Percentiles rank a stretch among this genome's conserved stretches.
These are phyloP conservation scores for Daldinia caldariorum DNA, from an alignment of 495 filamentous ascomycete species.

Conservation along the genomic window DNA sequence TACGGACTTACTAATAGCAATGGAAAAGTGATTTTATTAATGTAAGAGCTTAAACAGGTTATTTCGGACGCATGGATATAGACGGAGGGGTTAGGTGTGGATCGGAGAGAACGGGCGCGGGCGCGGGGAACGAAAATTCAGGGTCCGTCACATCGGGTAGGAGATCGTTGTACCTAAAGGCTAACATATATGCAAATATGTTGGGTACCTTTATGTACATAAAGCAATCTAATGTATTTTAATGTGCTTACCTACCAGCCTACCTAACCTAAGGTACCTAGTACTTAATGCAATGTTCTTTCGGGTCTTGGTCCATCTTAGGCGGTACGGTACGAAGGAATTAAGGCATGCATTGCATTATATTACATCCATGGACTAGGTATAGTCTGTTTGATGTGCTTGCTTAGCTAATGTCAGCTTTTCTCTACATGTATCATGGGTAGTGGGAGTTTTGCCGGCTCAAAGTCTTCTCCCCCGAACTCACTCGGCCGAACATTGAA, in stretches of 20 bases:
- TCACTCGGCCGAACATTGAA: conserved; percentile 4
- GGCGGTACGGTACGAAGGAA: not conserved
- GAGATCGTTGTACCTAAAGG: not conserved
- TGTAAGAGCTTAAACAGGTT: conserved; percentile 2
- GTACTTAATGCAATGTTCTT: not conserved
- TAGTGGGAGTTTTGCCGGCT: conserved; percentile 8
- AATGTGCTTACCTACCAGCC: not conserved
- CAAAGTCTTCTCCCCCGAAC: not conserved
- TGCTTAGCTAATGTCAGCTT: not conserved
- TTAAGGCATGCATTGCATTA: not conserved
- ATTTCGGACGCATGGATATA: conserved; percentile 5
- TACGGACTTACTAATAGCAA: not conserved
- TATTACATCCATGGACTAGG: not conserved
- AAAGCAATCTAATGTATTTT: not conserved
- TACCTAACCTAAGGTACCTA: too few species aligned
- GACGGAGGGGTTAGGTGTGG: not conserved
- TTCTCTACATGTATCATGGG: not conserved
- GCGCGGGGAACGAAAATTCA: conserved; percentile 2
- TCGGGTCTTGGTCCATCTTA: not conserved
- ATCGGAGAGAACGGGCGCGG: not conserved
- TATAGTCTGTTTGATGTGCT: not conserved
- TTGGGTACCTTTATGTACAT: not conserved
- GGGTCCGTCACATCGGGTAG: conserved; percentile 12
- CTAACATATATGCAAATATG: conserved; percentile 1
- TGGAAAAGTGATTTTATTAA: not conserved